Base-by-base conservation (phyloP, 148 eudicot genomes). In the Euryodendron excelsum region DNA sequence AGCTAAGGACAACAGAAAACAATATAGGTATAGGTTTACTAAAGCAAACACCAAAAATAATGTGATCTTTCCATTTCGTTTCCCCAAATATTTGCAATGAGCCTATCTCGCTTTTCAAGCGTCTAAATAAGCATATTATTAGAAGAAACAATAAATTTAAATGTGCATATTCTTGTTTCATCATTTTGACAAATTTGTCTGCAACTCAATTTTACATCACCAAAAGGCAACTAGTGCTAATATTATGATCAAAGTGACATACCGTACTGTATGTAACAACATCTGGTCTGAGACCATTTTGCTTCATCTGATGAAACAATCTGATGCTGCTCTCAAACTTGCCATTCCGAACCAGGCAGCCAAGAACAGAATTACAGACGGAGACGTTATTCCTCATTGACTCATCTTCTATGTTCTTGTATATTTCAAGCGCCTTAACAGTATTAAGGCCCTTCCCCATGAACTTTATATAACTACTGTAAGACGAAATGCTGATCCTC, bases 231-330 rank as follows among this genome's bases (percentile, higher is more conserved):
- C 60, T 52, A 39, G 10, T 53, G 25, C 2, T n/a, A 23, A 25
- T 18, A 27, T 59, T 75, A 25, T 13, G 36, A 28, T 15, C n/a
- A 27, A 28, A 61, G 64, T 33, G 58, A 58, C 92, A 81, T 86
- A 94, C 98, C 82, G 95, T 88, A 80, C 93, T 90, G 77, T 92
- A 94, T 27, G 98, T 94, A 52, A 92, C 84, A n/a, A 85, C 87
- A 84, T 94, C 98, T 80, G 98, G 95, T 23, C 53, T 78, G 72
- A 94, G 83, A 74, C 98, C 95, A 80, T 84, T 88, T 86, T 79
- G 93, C 85, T 92, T 92, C 98, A 94, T 92, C 88, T 86, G 93
- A 81, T 84, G 69, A 85, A 94, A 94, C 75, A 91, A 81, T 76
- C 66, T 84, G 52, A 90, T 58, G 80, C 88, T 84, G 71, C 84